phyloP scores from a whole-genome alignment of 2,329 filamentous ascomycete genomes.

The Xylariaceae sp. region DNA sequence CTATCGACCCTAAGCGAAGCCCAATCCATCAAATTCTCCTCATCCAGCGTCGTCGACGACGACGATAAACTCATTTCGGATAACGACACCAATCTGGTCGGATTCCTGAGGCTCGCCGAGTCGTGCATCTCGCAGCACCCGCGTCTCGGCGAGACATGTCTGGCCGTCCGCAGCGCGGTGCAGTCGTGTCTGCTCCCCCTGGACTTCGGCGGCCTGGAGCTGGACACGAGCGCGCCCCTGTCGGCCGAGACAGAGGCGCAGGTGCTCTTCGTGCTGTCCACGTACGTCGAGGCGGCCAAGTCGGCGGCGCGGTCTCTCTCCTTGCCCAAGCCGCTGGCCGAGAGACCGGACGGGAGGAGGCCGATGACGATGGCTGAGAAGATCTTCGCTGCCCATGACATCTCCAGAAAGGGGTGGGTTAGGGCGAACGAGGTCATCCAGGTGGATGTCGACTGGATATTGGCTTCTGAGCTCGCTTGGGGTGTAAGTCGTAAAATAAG shows the following conservation, averaged over 20 bases:
- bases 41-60: neutral
- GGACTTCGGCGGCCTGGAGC: conserved; percentile 27
- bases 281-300: conserved; percentile 28
- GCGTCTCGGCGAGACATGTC: neutral
- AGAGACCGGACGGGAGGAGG: conserved; percentile 18
- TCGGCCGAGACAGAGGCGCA: conserved; percentile 15
- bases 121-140: neutral
- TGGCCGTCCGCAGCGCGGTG: conserved; percentile 4
- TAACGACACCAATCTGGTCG: conserved; percentile 2
- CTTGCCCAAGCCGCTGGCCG: neutral
- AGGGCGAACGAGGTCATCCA: conserved; percentile 36
- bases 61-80: neutral
- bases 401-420: conserved; percentile 31
- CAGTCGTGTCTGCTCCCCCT: conserved; percentile 7
- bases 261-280: conserved; percentile 26
- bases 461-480: conserved; percentile 41
- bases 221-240: conserved; percentile 11
- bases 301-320: conserved; percentile 20
- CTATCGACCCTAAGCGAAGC: too few relatives aligned
- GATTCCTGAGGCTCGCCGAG: conserved; percentile 3
- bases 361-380: conserved; percentile 41
- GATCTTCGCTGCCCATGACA: conserved; percentile 40
- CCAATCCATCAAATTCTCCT: neutral
- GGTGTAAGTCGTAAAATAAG: too few relatives aligned
- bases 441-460: conserved; percentile 41